These are phyloP conservation scores for Echites panduratus DNA, from an alignment of 257 asterid species.

Conservation along the genomic window DNA sequence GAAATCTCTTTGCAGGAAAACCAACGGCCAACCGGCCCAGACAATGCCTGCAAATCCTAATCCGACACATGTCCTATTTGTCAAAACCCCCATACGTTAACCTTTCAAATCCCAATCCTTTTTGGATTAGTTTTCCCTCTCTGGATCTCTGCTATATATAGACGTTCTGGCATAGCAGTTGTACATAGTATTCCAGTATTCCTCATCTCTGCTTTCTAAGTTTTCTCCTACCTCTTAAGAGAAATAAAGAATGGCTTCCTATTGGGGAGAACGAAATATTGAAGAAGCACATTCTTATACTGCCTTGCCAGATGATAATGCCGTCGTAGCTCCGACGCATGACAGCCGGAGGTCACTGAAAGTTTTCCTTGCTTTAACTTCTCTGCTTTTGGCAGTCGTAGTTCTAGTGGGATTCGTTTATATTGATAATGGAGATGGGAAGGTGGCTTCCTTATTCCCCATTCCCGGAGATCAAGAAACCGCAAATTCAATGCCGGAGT, in stretches of 20 bases:
- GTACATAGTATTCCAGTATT: too few relatives aligned
- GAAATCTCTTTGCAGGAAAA: neutral
- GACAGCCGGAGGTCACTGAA: neutral
- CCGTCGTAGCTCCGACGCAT: neutral
- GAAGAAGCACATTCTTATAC: neutral
- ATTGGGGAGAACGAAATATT: neutral
- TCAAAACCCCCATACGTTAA: neutral
- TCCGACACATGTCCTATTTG: neutral
- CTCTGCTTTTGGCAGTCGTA: constrained; percentile 15
- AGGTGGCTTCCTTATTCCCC: neutral
- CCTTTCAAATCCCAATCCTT: neutral
- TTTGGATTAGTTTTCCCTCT: neutral
- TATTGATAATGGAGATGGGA: neutral
- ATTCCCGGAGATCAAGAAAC: neutral
- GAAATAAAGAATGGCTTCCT: neutral
- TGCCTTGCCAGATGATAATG: neutral
- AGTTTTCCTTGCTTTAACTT: neutral
- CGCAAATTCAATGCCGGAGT: neutral
- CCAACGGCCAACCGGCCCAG: neutral
- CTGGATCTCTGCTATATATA: neutral
- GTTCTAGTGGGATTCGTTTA: constrained; percentile 6
- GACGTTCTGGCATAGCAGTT: neutral
- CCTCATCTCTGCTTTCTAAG: neutral
- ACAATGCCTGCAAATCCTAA: neutral
- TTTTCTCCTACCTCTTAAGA: neutral